These are phyloP conservation scores for Eimeria nieschulzi DNA, from an alignment of 169 alveolate genomes.

Conservation along the genomic window DNA sequence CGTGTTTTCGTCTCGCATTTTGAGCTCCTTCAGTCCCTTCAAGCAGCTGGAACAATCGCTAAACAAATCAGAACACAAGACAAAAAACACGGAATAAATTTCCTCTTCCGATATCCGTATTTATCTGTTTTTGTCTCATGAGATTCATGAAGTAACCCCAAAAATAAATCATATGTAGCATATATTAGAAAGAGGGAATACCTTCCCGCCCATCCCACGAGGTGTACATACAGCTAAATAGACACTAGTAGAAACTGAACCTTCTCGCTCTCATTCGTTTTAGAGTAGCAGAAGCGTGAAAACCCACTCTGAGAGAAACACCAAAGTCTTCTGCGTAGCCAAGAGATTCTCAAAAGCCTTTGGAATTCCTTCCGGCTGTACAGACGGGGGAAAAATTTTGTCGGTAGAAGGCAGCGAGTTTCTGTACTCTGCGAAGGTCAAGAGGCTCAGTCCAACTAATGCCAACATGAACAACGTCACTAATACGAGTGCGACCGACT, in stretches of 20 bases:
- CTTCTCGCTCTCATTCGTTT: neutral
- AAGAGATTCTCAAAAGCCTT: neutral
- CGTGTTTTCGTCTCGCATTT: neutral
- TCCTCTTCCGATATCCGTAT: neutral
- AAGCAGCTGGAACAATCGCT: neutral
- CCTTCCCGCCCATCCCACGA: neutral
- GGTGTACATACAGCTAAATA: neutral
- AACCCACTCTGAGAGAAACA: neutral
- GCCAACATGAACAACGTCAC: neutral
- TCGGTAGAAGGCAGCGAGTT: neutral
- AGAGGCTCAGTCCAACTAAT: neutral
- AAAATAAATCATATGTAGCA: neutral
- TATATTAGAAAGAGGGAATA: neutral
- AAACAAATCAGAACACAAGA: neutral
- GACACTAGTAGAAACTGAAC: neutral
- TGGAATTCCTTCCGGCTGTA: conserved; percentile 1
- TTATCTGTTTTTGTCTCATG: neutral
- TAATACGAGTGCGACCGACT: neutral
- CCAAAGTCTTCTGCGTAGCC: neutral
- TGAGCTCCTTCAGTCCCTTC: neutral
- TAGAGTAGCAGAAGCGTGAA: neutral
- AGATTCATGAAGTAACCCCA: neutral
- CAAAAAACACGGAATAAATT: neutral
- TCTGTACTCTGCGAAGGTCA: neutral
- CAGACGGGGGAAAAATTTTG: neutral